phyloP scores from a whole-genome alignment of 2,329 filamentous ascomycete genomes.

The Alternaria atra region DNA sequence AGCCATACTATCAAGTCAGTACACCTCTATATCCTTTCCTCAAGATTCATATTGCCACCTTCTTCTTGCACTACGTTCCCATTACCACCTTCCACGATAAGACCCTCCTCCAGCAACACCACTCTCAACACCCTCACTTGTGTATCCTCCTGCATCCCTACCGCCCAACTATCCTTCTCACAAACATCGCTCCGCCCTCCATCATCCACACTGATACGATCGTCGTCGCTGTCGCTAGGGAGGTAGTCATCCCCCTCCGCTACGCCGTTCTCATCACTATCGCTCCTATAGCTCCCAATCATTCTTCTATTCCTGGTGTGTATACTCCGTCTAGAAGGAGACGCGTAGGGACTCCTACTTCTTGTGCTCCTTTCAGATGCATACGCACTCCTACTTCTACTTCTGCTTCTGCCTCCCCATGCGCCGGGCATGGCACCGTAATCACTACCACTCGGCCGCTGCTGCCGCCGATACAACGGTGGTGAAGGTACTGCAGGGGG shows the following conservation, averaged over 20 bases:
- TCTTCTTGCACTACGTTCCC: neutral
- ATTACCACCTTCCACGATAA: neutral
- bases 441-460: neutral
- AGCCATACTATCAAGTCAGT: neutral
- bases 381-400: neutral
- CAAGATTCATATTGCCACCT: neutral
- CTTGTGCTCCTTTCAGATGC: neutral
- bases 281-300: neutral
- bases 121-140: neutral
- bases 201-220: neutral
- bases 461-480: neutral
- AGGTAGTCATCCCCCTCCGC: constrained; percentile 8
- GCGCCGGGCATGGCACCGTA: neutral
- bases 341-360: neutral
- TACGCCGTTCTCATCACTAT: constrained; percentile 11
- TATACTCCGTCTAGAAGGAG: neutral
- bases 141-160: constrained; percentile 5
- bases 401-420: neutral
- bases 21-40: neutral
- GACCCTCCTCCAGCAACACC: neutral
- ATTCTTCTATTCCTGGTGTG: neutral
- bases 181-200: neutral
- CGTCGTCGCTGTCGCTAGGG: constrained; percentile 3
- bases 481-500: neutral
- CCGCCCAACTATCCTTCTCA: neutral